phyloP scores from a whole-genome alignment of 2,329 filamentous ascomycete species.

The Pestalotiopsis sp. region DNA sequence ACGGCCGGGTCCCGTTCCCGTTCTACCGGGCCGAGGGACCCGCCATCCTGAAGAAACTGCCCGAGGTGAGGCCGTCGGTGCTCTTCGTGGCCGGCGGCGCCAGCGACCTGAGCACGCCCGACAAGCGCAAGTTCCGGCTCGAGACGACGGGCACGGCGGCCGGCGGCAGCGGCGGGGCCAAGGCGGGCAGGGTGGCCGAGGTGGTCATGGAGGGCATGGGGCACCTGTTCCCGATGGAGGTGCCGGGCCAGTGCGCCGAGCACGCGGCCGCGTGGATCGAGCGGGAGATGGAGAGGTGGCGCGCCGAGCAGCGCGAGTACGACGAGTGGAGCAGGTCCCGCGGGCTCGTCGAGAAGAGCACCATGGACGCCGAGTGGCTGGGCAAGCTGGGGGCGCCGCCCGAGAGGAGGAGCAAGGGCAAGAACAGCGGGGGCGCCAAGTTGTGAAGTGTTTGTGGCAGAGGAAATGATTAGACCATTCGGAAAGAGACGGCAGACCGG shows the following conservation, averaged over 20 bases:
- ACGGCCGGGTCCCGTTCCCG: constrained; percentile 43
- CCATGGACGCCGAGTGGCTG: constrained; percentile 56
- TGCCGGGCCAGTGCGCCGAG: constrained; percentile 66
- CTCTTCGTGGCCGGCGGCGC: constrained; percentile 70
- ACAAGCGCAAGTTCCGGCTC: constrained; percentile 60
- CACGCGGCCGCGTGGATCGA: constrained; percentile 59
- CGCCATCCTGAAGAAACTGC: constrained; percentile 58
- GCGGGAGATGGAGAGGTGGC: constrained; percentile 59
- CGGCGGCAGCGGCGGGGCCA: constrained; percentile 67
- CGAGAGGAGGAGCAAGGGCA: constrained; percentile 2
- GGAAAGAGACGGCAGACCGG: neutral
- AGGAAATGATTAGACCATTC: too few relatives aligned
- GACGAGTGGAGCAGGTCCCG: constrained; percentile 55
- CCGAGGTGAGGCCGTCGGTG: constrained; percentile 63
- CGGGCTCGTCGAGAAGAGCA: constrained; percentile 55
- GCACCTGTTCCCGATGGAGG: constrained; percentile 85
- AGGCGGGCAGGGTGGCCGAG: constrained; percentile 68
- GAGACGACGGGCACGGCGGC: constrained; percentile 63
- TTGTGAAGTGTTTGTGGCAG: neutral
- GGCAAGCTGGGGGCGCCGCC: constrained; percentile 47
- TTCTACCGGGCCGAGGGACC: constrained; percentile 71
- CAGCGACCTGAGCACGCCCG: constrained; percentile 57
- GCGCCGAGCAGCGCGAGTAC: constrained; percentile 58
- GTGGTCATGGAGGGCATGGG: constrained; percentile 67
- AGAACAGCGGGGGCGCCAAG: neutral